phyloP scores from a whole-genome alignment of 2,329 filamentous ascomycete genomes.

The Hypoxylon sp. region DNA sequence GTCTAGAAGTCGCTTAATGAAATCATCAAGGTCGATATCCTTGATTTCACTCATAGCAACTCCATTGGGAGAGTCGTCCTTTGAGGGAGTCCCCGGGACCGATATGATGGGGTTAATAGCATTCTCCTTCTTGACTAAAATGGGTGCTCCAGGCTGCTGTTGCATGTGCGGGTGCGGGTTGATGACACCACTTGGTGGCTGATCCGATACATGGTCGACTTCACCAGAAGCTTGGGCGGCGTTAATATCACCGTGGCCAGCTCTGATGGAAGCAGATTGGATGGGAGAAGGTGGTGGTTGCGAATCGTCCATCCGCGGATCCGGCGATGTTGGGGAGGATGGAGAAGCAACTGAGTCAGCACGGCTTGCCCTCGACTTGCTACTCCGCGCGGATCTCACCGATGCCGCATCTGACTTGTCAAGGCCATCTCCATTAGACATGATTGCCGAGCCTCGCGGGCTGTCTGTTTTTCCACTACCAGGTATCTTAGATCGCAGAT shows the following conservation, averaged over 20 bases:
- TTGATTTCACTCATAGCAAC: constrained; percentile 94
- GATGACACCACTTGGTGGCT: constrained; percentile 79
- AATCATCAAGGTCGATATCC: constrained; percentile 94
- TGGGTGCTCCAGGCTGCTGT: constrained; percentile 86
- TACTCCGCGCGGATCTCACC: constrained; percentile 78
- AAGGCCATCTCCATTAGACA: constrained; percentile 71
- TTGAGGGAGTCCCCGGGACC: constrained; percentile 39
- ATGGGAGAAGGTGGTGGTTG: constrained; percentile 88
- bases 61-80: constrained; percentile 64
- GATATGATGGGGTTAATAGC: constrained; percentile 74
- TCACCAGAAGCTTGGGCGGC: constrained; percentile 89
- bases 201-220: constrained; percentile 94
- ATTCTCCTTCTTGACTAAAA: constrained; percentile 85
- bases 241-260: constrained; percentile 82
- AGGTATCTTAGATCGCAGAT: constrained; percentile 90
- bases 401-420: constrained; percentile 83
- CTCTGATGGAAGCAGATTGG: constrained; percentile 79
- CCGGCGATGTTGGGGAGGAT: constrained; percentile 59
- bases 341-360: constrained; percentile 61
- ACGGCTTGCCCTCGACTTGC: constrained; percentile 65
- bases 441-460: constrained; percentile 79
- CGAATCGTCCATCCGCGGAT: constrained; percentile 64
- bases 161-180: constrained; percentile 68
- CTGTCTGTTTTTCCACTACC: constrained; percentile 81
- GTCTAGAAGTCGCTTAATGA: constrained; percentile 94